phyloP scores from a whole-genome alignment of 2,329 filamentous ascomycete species.

The Lasiodiplodia theobromae region DNA sequence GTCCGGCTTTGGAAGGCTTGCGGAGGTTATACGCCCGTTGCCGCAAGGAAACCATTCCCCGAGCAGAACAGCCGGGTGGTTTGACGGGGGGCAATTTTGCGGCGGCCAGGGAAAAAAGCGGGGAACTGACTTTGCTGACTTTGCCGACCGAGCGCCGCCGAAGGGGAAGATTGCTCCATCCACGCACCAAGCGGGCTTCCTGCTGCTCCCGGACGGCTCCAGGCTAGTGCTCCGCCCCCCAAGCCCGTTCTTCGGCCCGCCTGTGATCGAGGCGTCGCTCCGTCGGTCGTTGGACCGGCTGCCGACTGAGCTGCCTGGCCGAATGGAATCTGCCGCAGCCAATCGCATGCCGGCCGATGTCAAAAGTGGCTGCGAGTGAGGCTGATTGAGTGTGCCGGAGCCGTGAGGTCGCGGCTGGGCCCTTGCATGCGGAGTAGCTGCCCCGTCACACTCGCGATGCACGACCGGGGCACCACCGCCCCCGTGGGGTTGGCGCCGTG shows the following conservation, averaged over 20 bases:
- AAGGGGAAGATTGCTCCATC: constrained; percentile 7
- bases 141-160: background rate
- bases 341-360: background rate
- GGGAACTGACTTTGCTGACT: background rate
- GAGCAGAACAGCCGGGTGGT: background rate
- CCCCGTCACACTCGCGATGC: constrained; percentile 1
- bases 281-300: background rate
- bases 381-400: background rate
- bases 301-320: background rate
- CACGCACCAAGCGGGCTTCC: background rate
- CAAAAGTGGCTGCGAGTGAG: background rate
- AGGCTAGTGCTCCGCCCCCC: background rate
- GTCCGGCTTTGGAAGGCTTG: background rate
- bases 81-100: background rate
- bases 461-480: constrained; percentile 1
- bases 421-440: constrained; percentile 3
- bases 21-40: background rate
- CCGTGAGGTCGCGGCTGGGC: background rate
- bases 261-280: background rate
- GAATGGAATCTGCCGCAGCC: background rate
- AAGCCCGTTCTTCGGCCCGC: background rate
- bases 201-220: background rate
- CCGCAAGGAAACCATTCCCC: constrained; percentile 24
- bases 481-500: constrained; percentile 3
- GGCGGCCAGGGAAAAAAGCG: constrained; percentile 1